These are phyloP conservation scores for Asterella californica DNA, from an alignment of 225 moss, liverwort and hornwort genomes.

Conservation along the genomic window DNA sequence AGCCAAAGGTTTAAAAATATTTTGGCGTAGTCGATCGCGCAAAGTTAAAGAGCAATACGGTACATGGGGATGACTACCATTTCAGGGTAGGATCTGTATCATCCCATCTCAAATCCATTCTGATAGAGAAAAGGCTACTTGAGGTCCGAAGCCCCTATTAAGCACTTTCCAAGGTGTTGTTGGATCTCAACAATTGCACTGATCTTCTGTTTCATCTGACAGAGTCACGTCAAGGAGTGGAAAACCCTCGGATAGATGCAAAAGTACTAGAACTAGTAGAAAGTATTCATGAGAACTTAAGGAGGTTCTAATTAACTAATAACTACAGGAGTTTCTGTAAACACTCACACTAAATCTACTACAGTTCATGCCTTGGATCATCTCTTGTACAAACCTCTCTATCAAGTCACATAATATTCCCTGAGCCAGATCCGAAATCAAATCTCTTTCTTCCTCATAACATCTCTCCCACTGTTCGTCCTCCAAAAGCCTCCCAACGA, in stretches of 20 bases:
- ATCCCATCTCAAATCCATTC: too few species aligned
- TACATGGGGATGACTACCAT: too few species aligned
- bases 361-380: slow-evolving; percentile 19
- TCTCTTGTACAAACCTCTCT: slow-evolving; percentile 29
- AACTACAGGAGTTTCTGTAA: too few species aligned
- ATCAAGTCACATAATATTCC: slow-evolving; percentile 38
- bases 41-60: too few species aligned
- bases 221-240: neutral
- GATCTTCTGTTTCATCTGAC: neutral
- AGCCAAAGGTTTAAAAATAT: too few species aligned
- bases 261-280: neutral
- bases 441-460: slow-evolving; percentile 23
- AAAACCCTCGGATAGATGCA: neutral
- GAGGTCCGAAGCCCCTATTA: too few species aligned
- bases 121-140: too few species aligned
- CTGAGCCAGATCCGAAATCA: slow-evolving; percentile 29
- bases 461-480: slow-evolving; percentile 40
- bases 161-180: too few species aligned
- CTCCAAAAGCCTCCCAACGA: slow-evolving; percentile 23
- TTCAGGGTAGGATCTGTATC: too few species aligned
- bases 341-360: neutral
- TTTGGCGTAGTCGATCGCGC: too few species aligned
- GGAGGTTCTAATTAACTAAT: too few species aligned
- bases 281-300: too few species aligned
- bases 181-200: neutral